Evolutionary conservation across 75 land plant species (phyloP), one percentile per base, ranked within the genome.

Genomic region (Selaginella tamariscina): DNA sequence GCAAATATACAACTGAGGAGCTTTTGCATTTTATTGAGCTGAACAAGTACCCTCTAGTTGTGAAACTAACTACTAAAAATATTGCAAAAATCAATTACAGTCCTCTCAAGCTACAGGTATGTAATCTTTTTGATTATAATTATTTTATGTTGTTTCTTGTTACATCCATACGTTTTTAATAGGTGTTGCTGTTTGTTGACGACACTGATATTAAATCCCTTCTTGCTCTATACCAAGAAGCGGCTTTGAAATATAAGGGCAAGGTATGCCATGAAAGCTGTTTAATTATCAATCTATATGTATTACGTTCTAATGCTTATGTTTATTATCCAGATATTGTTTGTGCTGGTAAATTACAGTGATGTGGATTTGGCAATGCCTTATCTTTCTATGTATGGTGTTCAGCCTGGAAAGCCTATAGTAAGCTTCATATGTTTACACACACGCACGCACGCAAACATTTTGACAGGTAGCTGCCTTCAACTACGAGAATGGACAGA

Each of bases 301-400:
- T n/a, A n/a, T n/a, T n/a, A n/a, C n/a, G n/a, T n/a, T n/a, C n/a
- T n/a, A n/a, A n/a, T n/a, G n/a, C n/a, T 72, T 28, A 44, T 44
- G 54, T 30, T 54, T 54, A 72, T n/a, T 22, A 1, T 78, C 69
- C 84, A 93, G 98, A 78, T 93, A 54, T 71, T 94, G 80, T 83
- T 94, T 74, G 63, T 90, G 22, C 68, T 68, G 54, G 75, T 87
- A 21, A 91, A 94, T 70, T 68, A 77, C 29, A 39, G 65, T n/a
- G 88, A 94, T 69, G 86, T 85, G 5, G 83, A 94, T 67, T 87
- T 90, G 75, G 81, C 98, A 69, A 85, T 76, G 70, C 98, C 98
- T 5, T 83, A 83, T 69, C 72, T 94, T 56, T 77, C 85, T 56
- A 60, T 94, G 32, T 87, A 78, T 79, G 96, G 98, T n/a, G 69